These are phyloP conservation scores for Fermentozyma sake DNA, from an alignment of 1,139 yeast species.

Conservation along the genomic window DNA sequence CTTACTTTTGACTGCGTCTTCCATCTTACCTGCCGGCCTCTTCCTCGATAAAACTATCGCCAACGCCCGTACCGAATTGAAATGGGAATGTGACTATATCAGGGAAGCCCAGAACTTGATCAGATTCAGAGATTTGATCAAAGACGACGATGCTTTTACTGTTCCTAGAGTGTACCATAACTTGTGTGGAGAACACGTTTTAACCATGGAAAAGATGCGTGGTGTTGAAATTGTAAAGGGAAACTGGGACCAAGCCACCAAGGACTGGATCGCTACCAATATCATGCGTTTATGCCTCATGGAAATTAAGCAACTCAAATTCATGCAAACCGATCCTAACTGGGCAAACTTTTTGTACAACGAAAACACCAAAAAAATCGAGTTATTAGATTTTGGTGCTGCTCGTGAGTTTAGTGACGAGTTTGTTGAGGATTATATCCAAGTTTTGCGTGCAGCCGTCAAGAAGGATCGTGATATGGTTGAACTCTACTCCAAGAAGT, in stretches of 20 bases:
- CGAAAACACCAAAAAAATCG: slow-evolving; percentile 58
- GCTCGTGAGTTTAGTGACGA: slow-evolving; percentile 71
- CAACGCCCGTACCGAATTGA: slow-evolving; percentile 86
- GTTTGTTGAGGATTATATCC: slow-evolving; percentile 67
- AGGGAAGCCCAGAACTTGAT: slow-evolving; percentile 83
- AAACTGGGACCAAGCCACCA: slow-evolving; percentile 67
- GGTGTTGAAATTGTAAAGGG: slow-evolving; percentile 84
- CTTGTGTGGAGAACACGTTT: slow-evolving; percentile 73
- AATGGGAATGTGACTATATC: slow-evolving; percentile 96
- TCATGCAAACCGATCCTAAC: slow-evolving; percentile 99
- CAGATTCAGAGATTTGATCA: slow-evolving; percentile 57
- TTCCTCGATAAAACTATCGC: slow-evolving; percentile 89
- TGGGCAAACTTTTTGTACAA: slow-evolving; percentile 97
- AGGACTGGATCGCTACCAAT: slow-evolving; percentile 76
- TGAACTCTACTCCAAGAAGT: slow-evolving; percentile 58
- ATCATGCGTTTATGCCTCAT: slow-evolving; percentile 82
- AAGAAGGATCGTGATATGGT: slow-evolving; percentile 62
- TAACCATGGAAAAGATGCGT: slow-evolving; percentile 86
- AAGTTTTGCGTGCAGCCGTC: slow-evolving; percentile 74
- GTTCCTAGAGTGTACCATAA: slow-evolving; percentile 82
- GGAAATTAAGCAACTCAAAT: slow-evolving; percentile 79
- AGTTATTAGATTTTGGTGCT: slow-evolving; percentile 92
- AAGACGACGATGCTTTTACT: slow-evolving; percentile 63
- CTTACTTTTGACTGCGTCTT: slow-evolving; percentile 78
- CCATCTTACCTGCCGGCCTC: slow-evolving; percentile 85